phyloP scores from a whole-genome alignment of 768 basidiomycete genomes.

The Leccinum barrowsii region DNA sequence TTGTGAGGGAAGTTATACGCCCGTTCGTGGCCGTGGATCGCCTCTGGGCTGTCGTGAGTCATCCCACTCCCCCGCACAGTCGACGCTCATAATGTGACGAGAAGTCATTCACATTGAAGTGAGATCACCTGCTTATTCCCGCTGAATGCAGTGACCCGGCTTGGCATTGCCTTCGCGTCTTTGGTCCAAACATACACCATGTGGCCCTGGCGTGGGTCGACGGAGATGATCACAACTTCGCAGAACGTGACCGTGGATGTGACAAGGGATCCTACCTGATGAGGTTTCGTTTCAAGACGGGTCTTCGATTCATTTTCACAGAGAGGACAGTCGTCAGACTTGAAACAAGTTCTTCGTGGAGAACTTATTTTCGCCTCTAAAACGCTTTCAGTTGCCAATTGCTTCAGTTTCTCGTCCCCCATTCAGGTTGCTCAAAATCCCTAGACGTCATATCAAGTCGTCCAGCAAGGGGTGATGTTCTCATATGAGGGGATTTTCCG shows the following conservation, averaged over 20 bases:
- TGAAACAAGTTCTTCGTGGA: neutral
- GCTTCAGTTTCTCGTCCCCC: neutral
- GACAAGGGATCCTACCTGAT: neutral
- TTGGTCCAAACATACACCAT: neutral
- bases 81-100: conserved; percentile 14
- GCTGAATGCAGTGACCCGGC: conserved; percentile 8
- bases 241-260: conserved; percentile 5
- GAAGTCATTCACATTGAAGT: conserved; percentile 11
- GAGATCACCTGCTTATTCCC: conserved; percentile 21
- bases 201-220: conserved; percentile 2
- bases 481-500: conserved; percentile 22
- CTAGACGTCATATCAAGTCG: neutral
- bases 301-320: neutral
- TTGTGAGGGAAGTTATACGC: neutral
- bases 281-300: neutral
- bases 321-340: neutral
- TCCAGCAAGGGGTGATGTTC: conserved; percentile 3
- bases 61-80: conserved; percentile 12
- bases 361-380: neutral
- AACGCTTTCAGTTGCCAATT: neutral
- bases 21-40: neutral
- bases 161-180: conserved; percentile 1
- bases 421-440: neutral
- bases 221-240: conserved; percentile 25
- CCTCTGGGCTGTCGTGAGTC: neutral